phyloP scores from a whole-genome alignment of 2,329 filamentous ascomycete species.

The Arthrobotrys entomopaga region DNA sequence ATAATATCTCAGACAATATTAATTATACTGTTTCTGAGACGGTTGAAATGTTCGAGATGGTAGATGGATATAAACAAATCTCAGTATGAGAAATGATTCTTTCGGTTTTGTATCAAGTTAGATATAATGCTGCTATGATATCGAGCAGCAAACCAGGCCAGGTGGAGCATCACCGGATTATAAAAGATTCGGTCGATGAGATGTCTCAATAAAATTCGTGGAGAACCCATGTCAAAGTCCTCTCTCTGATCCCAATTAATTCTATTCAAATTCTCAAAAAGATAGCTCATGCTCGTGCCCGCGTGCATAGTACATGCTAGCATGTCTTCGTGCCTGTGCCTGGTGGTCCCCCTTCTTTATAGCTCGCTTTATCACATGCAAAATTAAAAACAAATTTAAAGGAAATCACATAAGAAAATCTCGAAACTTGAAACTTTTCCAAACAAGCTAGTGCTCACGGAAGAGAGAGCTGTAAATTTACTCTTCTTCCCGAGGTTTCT shows the following conservation, averaged over 20 bases:
- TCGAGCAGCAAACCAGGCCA: too few relatives aligned
- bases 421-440: too few relatives aligned
- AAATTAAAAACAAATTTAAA: not conserved
- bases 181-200: too few relatives aligned
- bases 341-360: not conserved
- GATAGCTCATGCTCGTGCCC: not conserved
- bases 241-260: not conserved
- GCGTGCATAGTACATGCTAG: not conserved
- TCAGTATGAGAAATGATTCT: too few relatives aligned
- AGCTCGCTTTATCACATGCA: slow-evolving; percentile 53
- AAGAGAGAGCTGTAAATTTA: not conserved
- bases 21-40: too few relatives aligned
- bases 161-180: too few relatives aligned
- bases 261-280: not conserved
- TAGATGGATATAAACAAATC: too few relatives aligned
- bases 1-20: too few relatives aligned
- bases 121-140: too few relatives aligned
- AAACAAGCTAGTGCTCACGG: not conserved
- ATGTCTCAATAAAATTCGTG: slow-evolving; percentile 6
- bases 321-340: not conserved
- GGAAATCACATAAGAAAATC: too few relatives aligned
- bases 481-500: slow-evolving; percentile 16
- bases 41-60: too few relatives aligned
- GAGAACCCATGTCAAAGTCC: slow-evolving; percentile 25
- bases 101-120: too few relatives aligned